phyloP scores from a whole-genome alignment of 2,329 filamentous ascomycete genomes.

The Tetracladium maxilliforme region DNA sequence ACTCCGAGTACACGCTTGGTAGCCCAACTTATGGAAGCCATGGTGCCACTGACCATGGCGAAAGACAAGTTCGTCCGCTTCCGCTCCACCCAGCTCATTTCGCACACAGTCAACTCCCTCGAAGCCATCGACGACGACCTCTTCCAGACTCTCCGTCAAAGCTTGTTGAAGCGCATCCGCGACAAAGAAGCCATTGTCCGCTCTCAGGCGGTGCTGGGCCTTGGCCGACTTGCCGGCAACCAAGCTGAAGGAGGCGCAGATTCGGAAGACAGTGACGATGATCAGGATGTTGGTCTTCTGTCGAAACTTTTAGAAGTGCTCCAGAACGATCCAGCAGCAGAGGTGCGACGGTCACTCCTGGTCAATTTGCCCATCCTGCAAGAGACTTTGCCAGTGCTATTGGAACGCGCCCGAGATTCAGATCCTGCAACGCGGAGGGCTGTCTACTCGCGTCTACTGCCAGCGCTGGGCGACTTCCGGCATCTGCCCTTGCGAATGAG shows the following conservation, averaged over 20 bases:
- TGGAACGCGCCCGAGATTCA: conserved; percentile 82
- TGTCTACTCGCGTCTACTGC: conserved; percentile 76
- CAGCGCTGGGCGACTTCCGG: conserved; percentile 83
- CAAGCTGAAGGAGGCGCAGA: conserved; percentile 57
- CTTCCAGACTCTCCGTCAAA: conserved; percentile 68
- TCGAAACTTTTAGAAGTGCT: conserved; percentile 77
- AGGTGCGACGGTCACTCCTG: conserved; percentile 77
- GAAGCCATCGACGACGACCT: conserved; percentile 86
- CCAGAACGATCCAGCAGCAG: conserved; percentile 87
- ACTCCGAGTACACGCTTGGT: conserved; percentile 74
- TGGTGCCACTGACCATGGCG: conserved; percentile 62
- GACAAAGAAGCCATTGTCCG: conserved; percentile 92
- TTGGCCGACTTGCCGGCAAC: conserved; percentile 73
- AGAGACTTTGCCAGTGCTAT: conserved; percentile 67
- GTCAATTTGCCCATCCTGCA: conserved; percentile 82
- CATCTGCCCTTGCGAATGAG: conserved; percentile 87
- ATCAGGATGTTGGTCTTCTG: conserved; percentile 54
- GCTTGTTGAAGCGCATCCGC: conserved; percentile 69
- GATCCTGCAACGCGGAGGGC: conserved; percentile 73
- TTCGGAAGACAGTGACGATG: conserved; percentile 56
- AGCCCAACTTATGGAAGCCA: conserved; percentile 54
- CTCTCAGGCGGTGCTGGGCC: conserved; percentile 78
- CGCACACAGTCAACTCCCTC: conserved; percentile 83
- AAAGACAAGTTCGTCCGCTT: conserved; percentile 93
- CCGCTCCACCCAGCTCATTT: conserved; percentile 76